Evolutionary conservation across 495 filamentous ascomycete genomes (phyloP).

Genomic region (Podospora didyma): DNA sequence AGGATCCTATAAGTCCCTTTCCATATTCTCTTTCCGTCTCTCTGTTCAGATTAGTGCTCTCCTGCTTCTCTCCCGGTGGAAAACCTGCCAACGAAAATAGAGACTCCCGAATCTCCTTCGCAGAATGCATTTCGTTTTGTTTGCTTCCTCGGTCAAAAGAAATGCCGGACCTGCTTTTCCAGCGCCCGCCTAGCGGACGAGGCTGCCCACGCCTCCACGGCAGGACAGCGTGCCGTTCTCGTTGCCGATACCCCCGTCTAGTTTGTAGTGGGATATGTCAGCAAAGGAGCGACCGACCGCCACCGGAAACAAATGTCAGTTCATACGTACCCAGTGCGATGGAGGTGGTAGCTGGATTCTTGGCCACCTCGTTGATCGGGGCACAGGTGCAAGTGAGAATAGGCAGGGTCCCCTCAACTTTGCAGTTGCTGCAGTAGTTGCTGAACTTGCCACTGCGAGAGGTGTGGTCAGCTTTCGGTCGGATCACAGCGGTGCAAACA

Average conservation of each 20-base stretch:
- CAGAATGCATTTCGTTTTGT: no score
- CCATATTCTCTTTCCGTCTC: no score
- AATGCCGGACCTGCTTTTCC: no score
- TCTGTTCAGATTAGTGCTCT: no score
- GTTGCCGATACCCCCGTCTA: conserved; percentile 24
- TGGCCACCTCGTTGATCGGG: not conserved
- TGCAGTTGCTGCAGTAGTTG: conserved; percentile 22
- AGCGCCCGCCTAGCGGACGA: no score
- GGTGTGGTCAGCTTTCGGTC: not conserved
- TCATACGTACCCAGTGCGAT: not conserved
- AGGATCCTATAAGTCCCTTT: no score
- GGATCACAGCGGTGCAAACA: not conserved
- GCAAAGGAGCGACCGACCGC: not conserved
- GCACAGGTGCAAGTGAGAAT: conserved; percentile 11
- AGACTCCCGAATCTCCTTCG: no score
- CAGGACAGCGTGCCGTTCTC: conserved; percentile 20
- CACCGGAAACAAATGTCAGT: no score
- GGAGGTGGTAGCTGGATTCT: not conserved
- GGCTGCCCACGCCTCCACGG: not conserved
- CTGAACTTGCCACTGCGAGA: conserved; percentile 19
- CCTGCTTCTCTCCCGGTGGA: no score
- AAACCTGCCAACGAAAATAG: no score
- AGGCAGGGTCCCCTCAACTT: not conserved
- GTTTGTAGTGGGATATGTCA: not conserved
- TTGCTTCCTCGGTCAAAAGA: no score